Conservation (phyloP, 2,329 filamentous ascomycete species). For the Trichoderma breve region DNA sequence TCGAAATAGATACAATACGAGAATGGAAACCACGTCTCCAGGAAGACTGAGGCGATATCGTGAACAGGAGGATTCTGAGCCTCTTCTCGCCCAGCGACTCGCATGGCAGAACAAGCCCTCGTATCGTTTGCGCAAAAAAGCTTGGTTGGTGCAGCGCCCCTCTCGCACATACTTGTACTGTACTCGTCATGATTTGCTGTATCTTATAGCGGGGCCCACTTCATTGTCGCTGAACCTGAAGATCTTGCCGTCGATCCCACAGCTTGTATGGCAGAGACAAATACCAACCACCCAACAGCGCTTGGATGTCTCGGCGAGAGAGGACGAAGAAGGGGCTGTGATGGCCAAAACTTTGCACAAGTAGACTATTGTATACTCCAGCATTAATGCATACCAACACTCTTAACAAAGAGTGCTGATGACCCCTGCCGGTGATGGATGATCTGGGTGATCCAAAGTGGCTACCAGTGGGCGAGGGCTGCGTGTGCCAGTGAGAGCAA, state of each 20-base stretch:
- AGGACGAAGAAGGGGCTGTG: not conserved
- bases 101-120: not conserved
- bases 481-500: slow-evolving; percentile 12
- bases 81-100: not conserved
- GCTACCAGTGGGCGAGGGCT: slow-evolving; percentile 3
- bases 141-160: slow-evolving; percentile 8
- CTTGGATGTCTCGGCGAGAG: not conserved
- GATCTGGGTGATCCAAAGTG: slow-evolving; percentile 6
- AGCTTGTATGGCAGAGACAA: not conserved
- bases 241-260: slow-evolving; percentile 15
- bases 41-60: not conserved
- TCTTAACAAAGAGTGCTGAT: not conserved
- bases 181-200: slow-evolving; percentile 15
- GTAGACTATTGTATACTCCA: not conserved
- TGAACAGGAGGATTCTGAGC: not conserved
- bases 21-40: not conserved
- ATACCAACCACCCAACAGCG: not conserved
- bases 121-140: not conserved
- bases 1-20: not conserved
- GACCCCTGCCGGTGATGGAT: not conserved
- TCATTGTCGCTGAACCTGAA: slow-evolving; percentile 19
- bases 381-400: not conserved
- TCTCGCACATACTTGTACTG: not conserved
- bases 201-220: not conserved
- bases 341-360: not conserved